Evolutionary conservation across 2,329 filamentous ascomycete species (phyloP).

Genomic region (Apiospora pterosperma): DNA sequence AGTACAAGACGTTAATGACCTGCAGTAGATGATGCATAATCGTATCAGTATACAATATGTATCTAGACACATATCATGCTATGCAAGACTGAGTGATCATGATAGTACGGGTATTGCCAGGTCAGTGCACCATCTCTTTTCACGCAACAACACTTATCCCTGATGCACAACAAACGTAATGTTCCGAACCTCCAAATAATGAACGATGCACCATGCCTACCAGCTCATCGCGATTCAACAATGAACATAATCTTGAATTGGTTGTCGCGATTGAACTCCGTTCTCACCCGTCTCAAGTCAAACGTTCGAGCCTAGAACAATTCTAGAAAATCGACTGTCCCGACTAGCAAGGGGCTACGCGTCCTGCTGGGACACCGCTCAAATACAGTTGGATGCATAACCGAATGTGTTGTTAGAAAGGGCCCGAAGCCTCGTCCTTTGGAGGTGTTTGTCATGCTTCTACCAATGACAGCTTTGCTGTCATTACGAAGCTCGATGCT

Average conservation of each 20-base stretch:
- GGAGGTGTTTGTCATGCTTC: neutral
- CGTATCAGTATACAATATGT: too few species aligned
- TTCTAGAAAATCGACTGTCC: neutral
- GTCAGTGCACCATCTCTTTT: neutral
- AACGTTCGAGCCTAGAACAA: neutral
- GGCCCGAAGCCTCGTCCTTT: neutral
- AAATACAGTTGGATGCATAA: too few species aligned
- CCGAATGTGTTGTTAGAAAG: neutral
- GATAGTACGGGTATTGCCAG: neutral
- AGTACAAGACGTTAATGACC: neutral
- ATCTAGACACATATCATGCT: neutral
- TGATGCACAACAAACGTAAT: neutral
- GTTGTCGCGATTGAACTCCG: neutral
- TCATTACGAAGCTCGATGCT: neutral
- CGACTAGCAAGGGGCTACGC: neutral
- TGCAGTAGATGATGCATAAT: neutral
- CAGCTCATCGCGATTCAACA: neutral
- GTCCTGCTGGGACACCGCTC: neutral
- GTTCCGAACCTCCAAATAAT: neutral
- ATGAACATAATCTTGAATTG: neutral
- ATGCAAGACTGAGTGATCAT: too few species aligned
- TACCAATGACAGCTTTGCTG: neutral
- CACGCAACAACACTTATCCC: neutral
- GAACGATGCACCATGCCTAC: neutral
- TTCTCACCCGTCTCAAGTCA: neutral